Evolutionary conservation across 306 rosid species (phyloP).

Genomic region (Echinosophora koreensis): DNA sequence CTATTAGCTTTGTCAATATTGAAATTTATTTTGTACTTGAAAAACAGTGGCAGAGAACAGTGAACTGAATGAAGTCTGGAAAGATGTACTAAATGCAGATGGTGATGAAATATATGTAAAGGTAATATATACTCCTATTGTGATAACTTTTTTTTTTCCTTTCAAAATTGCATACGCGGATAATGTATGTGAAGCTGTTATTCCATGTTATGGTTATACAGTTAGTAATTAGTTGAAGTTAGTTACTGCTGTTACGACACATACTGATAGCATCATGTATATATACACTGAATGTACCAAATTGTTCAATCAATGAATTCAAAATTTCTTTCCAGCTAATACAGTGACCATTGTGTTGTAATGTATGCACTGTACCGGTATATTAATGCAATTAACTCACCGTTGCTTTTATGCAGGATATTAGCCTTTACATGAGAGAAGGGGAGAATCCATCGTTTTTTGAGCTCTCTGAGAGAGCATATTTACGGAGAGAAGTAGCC

Average conservation of each 20-base stretch:
- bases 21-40: conserved; percentile 39
- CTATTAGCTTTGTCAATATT: conserved; percentile 13
- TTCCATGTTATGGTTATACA: background rate
- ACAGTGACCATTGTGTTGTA: background rate
- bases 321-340: no score
- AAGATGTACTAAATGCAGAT: conserved; percentile 86
- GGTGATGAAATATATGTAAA: conserved; percentile 98
- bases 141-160: background rate
- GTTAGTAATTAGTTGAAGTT: no score
- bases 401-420: conserved; percentile 60
- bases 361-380: conserved; percentile 2
- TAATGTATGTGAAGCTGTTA: conserved; percentile 55
- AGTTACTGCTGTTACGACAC: no score
- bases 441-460: conserved; percentile 88
- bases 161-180: background rate
- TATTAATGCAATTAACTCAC: conserved; percentile 26
- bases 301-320: no score
- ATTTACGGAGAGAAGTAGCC: conserved; percentile 88
- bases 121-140: conserved; percentile 61
- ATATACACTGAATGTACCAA: no score
- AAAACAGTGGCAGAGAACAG: conserved; percentile 80
- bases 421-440: conserved; percentile 81
- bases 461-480: conserved; percentile 88
- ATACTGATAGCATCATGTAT: no score
- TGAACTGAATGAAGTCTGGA: conserved; percentile 94